Percentiles rank a stretch among this genome's conserved stretches.
Evolutionary conservation across 495 filamentous ascomycete genomes (phyloP).

Genomic region (Aspergillus avenaceus): DNA sequence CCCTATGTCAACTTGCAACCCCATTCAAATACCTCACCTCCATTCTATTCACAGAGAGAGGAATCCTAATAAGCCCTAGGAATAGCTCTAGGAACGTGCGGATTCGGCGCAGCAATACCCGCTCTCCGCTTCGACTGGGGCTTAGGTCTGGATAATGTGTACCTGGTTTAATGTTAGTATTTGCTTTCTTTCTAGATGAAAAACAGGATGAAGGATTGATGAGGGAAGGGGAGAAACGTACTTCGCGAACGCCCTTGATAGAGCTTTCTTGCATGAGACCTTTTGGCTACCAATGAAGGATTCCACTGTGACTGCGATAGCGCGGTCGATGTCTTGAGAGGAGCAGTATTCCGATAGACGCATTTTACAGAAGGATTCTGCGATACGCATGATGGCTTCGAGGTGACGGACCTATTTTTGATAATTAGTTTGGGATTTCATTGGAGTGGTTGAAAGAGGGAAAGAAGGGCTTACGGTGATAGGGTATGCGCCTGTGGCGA

Average conservation of each 20-base stretch:
- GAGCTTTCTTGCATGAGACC: slow-evolving; percentile 94
- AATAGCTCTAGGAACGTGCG: slow-evolving; percentile 1
- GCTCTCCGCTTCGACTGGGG: slow-evolving; percentile 42
- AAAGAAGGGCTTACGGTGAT: slow-evolving; percentile 72
- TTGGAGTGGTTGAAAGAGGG: neutral
- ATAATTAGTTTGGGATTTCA: slow-evolving; percentile 8
- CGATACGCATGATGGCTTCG: slow-evolving; percentile 94
- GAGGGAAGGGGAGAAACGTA: slow-evolving; percentile 44
- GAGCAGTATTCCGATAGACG: slow-evolving; percentile 90
- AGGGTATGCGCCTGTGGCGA: slow-evolving; percentile 93
- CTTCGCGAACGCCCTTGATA: slow-evolving; percentile 96
- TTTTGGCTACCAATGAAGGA: slow-evolving; percentile 96
- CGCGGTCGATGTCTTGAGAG: slow-evolving; percentile 86
- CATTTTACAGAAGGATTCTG: slow-evolving; percentile 92
- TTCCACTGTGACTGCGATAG: slow-evolving; percentile 95
- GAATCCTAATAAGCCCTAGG: slow-evolving; percentile 6
- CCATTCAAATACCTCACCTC: no score
- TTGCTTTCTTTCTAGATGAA: no score
- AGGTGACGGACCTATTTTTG: slow-evolving; percentile 79
- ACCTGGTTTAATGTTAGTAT: slow-evolving; percentile 21
- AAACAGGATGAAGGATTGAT: neutral
- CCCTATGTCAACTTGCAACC: neutral
- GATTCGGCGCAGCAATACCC: slow-evolving; percentile 34
- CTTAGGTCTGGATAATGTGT: slow-evolving; percentile 45
- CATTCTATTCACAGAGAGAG: no score